Conservation (phyloP, 2,329 filamentous ascomycete genomes). For the Cercospora sp. region DNA sequence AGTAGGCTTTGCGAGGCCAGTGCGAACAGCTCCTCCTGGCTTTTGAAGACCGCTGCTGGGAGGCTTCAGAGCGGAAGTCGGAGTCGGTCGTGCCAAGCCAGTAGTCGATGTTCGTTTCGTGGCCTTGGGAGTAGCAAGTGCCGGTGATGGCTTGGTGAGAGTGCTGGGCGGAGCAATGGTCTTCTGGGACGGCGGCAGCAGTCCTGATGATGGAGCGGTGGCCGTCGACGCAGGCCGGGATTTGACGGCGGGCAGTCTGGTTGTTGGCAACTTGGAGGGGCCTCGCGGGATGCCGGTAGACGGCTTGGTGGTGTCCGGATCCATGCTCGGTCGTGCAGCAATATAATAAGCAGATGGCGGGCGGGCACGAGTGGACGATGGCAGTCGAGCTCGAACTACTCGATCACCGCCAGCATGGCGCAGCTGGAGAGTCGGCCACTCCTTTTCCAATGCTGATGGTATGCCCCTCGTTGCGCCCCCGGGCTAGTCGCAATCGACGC, state of each 20-base stretch:
- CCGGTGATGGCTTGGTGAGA: background rate
- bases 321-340: background rate
- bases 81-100: conserved; percentile 9
- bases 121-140: background rate
- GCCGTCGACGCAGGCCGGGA: conserved; percentile 1
- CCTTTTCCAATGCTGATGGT: background rate
- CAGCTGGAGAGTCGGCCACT: background rate
- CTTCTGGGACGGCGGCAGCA: background rate
- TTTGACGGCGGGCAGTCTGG: conserved; percentile 7
- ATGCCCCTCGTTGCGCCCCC: background rate
- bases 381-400: background rate
- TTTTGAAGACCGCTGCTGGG: conserved; percentile 5
- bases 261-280: conserved; percentile 10
- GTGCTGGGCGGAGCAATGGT: background rate
- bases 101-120: background rate
- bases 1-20: conserved; percentile 6
- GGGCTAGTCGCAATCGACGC: background rate
- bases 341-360: background rate
- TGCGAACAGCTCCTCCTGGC: background rate
- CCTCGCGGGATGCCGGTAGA: conserved; percentile 13
- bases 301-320: conserved; percentile 1
- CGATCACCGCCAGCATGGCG: background rate
- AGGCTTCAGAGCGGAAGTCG: conserved; percentile 4
- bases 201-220: background rate
- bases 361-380: background rate